Evolutionary conservation across 257 asterid genomes (phyloP), one percentile per base, ranked within the genome.

Genomic region (Leptodermis oblonga): DNA sequence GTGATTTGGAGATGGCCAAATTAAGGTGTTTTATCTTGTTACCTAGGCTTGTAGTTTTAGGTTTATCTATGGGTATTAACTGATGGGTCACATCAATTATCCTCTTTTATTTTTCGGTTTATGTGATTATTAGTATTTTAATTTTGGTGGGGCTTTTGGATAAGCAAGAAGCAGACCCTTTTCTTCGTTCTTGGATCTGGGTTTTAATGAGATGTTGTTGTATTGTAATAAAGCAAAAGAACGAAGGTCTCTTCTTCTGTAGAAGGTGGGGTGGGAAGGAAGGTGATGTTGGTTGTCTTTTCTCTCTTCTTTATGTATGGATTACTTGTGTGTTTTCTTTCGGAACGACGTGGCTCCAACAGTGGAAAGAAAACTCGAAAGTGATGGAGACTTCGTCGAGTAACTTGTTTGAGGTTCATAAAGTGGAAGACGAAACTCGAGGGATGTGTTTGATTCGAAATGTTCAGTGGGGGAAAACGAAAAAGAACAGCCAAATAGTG

Each of bases 21-120:
- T 62, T 75, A 77, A 82, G 81, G 77, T 25, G 64, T 13, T 15
- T 59, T 36, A 70, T 65, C 46, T 53, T 70, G 39, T 41, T 71
- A 3, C 43, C 41, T 25, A 20, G 66, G 48, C 34, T 34, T 28
- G 63, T 51, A 8, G 34, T 62, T 31, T 28, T 69, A 49, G 76
- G 74, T 67, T 69, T 71, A 63, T 71, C 59, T 55, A 33, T 70
- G 72, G 73, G 62, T 68, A 78, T 66, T 76, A 68, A 55, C 80
- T 59, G 92, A 77, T 72, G 72, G 51, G 90, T 87, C 89, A 81
- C 90, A 85, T 87, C 90, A 86, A 34, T 60, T 69, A 64, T 64
- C 67, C 70, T 69, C n/a, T 55, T 76, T 25, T 22, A 43, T 30
- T 71, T 66, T 23, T 64, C 11, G 58, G 58, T 51, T 51, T 51